Conservation (phyloP, 2,329 filamentous ascomycete genomes). For the Aspergillus ustus region DNA sequence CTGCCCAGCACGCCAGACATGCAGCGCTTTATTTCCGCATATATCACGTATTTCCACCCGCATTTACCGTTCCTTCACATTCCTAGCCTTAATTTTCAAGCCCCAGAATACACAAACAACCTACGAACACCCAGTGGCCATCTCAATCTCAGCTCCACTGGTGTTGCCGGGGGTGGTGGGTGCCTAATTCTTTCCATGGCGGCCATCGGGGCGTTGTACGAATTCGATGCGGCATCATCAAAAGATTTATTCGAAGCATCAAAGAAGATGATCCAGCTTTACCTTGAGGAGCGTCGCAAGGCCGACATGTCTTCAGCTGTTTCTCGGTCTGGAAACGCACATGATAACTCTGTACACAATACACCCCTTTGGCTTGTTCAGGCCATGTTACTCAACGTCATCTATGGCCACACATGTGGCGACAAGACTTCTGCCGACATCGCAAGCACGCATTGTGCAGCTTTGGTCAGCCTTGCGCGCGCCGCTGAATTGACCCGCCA, state of each 20-base stretch:
- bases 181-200: conserved; percentile 88
- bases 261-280: conserved; percentile 93
- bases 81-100: conserved; percentile 87
- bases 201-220: conserved; percentile 84
- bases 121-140: conserved; percentile 61
- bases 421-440: conserved; percentile 91
- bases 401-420: conserved; percentile 92
- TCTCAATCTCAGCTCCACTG: conserved; percentile 57
- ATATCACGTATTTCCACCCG: conserved; percentile 90
- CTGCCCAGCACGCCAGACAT: conserved; percentile 83
- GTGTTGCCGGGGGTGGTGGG: conserved; percentile 74
- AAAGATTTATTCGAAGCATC: conserved; percentile 88
- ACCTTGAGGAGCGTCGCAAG: conserved; percentile 87
- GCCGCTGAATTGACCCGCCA: conserved; percentile 74
- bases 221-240: conserved; percentile 78
- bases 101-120: conserved; percentile 67
- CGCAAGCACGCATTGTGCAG: conserved; percentile 87
- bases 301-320: conserved; percentile 72
- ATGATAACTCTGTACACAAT: conserved; percentile 70
- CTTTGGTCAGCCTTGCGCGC: conserved; percentile 86
- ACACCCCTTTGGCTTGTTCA: conserved; percentile 94
- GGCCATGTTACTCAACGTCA: conserved; percentile 93
- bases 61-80: conserved; percentile 95
- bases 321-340: conserved; percentile 55
- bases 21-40: conserved; percentile 86